These are phyloP conservation scores for Meyerozyma sp. DNA, from an alignment of 1,139 yeast species.

Conservation along the genomic window DNA sequence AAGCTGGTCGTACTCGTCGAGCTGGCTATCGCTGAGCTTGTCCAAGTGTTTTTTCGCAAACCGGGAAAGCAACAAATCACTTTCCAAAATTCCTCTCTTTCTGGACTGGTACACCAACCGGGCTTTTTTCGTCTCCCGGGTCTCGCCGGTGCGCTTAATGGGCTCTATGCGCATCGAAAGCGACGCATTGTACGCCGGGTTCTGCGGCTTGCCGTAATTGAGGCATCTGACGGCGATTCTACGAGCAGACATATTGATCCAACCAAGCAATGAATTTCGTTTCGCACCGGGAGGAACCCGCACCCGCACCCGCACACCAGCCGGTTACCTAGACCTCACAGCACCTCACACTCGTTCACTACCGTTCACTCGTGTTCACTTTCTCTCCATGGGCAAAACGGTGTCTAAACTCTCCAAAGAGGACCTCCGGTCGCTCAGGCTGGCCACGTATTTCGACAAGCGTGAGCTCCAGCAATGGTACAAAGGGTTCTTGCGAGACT, in stretches of 20 bases:
- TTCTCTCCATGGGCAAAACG: slow-evolving; percentile 75
- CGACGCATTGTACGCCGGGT: slow-evolving; percentile 26
- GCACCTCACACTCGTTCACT: not conserved
- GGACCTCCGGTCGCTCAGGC: slow-evolving; percentile 76
- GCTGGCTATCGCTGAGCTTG: slow-evolving; percentile 54
- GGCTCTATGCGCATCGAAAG: slow-evolving; percentile 59
- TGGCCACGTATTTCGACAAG: slow-evolving; percentile 86
- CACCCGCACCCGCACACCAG: not conserved
- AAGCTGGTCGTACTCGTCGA: slow-evolving; percentile 80
- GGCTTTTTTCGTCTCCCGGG: slow-evolving; percentile 73
- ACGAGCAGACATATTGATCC: slow-evolving; percentile 7
- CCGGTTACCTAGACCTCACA: no score
- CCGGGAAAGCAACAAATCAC: slow-evolving; percentile 78
- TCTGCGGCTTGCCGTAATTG: slow-evolving; percentile 42
- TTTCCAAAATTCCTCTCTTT: slow-evolving; percentile 91
- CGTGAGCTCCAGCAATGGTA: slow-evolving; percentile 98
- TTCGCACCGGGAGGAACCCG: no score
- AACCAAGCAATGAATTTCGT: not conserved
- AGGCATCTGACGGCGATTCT: slow-evolving; percentile 13
- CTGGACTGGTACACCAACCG: slow-evolving; percentile 87
- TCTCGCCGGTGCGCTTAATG: slow-evolving; percentile 67
- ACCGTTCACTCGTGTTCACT: not conserved
- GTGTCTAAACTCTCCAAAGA: slow-evolving; percentile 91
- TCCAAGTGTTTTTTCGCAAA: slow-evolving; percentile 75
- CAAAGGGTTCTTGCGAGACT: slow-evolving; percentile 89